Percentiles rank a stretch among this genome's conserved stretches.
phyloP scores from a whole-genome alignment of 345 rosid genomes.

The Brassica carinata region DNA sequence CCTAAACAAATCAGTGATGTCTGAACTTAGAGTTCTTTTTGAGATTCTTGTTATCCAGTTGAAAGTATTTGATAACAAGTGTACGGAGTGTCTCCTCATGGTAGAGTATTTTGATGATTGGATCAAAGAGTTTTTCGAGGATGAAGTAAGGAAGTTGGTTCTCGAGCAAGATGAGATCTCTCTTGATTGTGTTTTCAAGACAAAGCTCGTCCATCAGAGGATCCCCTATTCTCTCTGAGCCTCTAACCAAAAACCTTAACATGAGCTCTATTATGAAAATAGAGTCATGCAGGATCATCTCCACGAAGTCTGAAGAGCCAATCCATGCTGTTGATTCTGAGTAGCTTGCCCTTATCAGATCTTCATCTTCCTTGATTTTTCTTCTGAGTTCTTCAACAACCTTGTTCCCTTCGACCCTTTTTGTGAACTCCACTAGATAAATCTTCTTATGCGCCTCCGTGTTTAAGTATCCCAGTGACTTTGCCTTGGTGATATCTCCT shows the following conservation, averaged over 20 bases:
- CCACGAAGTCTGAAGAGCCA: slow-evolving; percentile 18
- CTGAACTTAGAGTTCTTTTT: not conserved
- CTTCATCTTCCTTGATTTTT: slow-evolving; percentile 10
- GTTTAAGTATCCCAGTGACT: slow-evolving; percentile 11
- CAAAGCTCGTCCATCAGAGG: slow-evolving; percentile 17
- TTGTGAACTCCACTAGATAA: not conserved
- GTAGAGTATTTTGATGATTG: not conserved
- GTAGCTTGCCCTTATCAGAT: slow-evolving; percentile 24
- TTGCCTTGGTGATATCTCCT: slow-evolving; percentile 12
- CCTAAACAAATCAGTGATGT: not conserved
- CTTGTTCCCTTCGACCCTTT: not conserved
- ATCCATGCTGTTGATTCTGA: slow-evolving; percentile 32
- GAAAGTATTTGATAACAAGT: not conserved
- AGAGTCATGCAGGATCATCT: slow-evolving; percentile 32
- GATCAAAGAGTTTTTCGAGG: slow-evolving; percentile 6
- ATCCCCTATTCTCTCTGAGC: not conserved
- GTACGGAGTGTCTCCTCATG: not conserved
- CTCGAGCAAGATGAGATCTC: slow-evolving; percentile 31
- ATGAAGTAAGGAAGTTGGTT: slow-evolving; percentile 37
- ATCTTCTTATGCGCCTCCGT: slow-evolving; percentile 2
- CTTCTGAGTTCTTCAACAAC: not conserved
- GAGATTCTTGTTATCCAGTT: not conserved
- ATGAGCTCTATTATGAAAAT: slow-evolving; percentile 31
- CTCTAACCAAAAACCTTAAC: not conserved
- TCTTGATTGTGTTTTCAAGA: not conserved